Evolutionary conservation across 805 yeast genomes (phyloP).

Genomic region (Kodamaea laetipori): DNA sequence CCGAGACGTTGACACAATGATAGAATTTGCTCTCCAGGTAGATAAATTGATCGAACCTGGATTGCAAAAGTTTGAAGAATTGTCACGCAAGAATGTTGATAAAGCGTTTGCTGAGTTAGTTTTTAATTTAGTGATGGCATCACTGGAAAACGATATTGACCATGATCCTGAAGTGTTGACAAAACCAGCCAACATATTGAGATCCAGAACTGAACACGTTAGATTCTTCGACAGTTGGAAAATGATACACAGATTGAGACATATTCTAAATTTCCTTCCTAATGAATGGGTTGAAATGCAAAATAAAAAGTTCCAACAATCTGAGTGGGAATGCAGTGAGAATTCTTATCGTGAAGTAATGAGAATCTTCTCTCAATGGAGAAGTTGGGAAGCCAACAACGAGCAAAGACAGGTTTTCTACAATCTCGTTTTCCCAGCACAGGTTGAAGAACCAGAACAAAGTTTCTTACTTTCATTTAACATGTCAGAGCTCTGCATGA

Average conservation of each 20-base stretch:
- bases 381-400: slow-evolving; percentile 85
- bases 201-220: slow-evolving; percentile 72
- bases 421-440: slow-evolving; percentile 42
- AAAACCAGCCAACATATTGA: slow-evolving; percentile 78
- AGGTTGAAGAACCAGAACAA: not conserved
- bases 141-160: slow-evolving; percentile 49
- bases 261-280: slow-evolving; percentile 65
- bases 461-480: not conserved
- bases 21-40: slow-evolving; percentile 19
- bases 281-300: slow-evolving; percentile 45
- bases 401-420: slow-evolving; percentile 60
- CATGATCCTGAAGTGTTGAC: slow-evolving; percentile 91
- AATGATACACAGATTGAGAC: slow-evolving; percentile 74
- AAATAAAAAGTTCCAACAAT: slow-evolving; percentile 30
- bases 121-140: slow-evolving; percentile 43
- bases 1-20: slow-evolving; percentile 26
- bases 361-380: slow-evolving; percentile 71
- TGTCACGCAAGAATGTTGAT: slow-evolving; percentile 13
- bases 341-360: slow-evolving; percentile 58
- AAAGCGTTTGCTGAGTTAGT: slow-evolving; percentile 38
- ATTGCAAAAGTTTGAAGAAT: slow-evolving; percentile 18
- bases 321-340: slow-evolving; percentile 47
- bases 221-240: slow-evolving; percentile 88
- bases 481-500: slow-evolving; percentile 10
- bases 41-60: slow-evolving; percentile 19